A percentile compares a stretch with the other conserved stretches of the same genome.
Conservation (phyloP, 805 yeast species). For the Myxozyma kluyveri region DNA sequence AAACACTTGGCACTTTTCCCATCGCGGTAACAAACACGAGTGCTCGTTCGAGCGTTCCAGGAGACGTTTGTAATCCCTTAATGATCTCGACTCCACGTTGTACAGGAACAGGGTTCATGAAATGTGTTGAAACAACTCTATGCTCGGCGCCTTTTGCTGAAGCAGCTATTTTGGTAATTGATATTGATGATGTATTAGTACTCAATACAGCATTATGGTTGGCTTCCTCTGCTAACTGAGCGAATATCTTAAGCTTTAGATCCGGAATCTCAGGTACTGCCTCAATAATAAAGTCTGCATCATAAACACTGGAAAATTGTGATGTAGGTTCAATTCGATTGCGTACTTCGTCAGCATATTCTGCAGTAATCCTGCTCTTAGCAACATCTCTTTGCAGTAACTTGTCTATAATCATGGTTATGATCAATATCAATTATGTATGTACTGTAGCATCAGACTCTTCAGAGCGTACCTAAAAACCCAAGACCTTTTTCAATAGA, state of each 20-base stretch:
- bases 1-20: constrained; percentile 42
- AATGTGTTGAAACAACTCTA: constrained; percentile 45
- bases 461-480: constrained; percentile 33
- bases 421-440: background rate
- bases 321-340: constrained; percentile 33
- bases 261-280: constrained; percentile 45
- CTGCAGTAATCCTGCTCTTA: constrained; percentile 39
- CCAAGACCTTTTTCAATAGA: constrained; percentile 38
- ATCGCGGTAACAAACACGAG: constrained; percentile 37
- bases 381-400: constrained; percentile 41
- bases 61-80: constrained; percentile 43
- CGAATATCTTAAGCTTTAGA: constrained; percentile 40
- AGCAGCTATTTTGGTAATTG: constrained; percentile 46
- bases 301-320: constrained; percentile 32
- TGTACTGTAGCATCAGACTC: background rate
- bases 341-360: constrained; percentile 36
- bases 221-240: constrained; percentile 37
- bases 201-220: constrained; percentile 39
- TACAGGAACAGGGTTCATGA: constrained; percentile 49
- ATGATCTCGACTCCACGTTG: constrained; percentile 46
- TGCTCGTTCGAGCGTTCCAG: constrained; percentile 37
- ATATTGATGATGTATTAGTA: constrained; percentile 45
- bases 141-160: constrained; percentile 43
- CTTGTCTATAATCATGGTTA: constrained; percentile 35
- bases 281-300: constrained; percentile 43